Base-by-base conservation (phyloP, 2,329 filamentous ascomycete species). In the Dactylellina leptospora region DNA sequence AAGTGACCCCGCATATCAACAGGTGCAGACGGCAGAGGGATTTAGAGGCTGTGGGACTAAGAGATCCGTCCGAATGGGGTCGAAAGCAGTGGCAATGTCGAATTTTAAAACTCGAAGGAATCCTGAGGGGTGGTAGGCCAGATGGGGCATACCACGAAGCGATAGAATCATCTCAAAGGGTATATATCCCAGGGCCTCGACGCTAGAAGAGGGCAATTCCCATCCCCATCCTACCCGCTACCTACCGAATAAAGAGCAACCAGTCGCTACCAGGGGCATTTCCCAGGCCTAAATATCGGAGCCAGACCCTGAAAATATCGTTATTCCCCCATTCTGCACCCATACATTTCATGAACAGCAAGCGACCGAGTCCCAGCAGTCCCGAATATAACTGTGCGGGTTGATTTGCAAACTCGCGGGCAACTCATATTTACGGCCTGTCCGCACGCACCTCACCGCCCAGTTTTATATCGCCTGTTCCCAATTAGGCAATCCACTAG, bases 131-230 rank as follows among this genome's bases (percentile, higher is more conserved):
- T 18, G 4, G n/a, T 22, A 44, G 18, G 4, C 40, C 16, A 11
- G 2, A 18, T 6, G 18, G 18, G 47, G 40, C 64, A 70, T 70
- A 62, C 64, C 64, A 51, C 22, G n/a, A 16, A 13, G 20, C 16
- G 42, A 20, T 47, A 13, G 22, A 53, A 68, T 23, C 44, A 33
- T 45, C 13, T 18, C 13, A 48, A 71, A 62, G 23, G 8, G 50
- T 63, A 71, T 71, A 71, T 63, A 71, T 71, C 40, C 27, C 42
- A 45, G 22, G 36, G 30, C 36, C 51, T 51, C 27, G 58, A 38
- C 58, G 20, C 51, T 48, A 22, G 45, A 71, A 59, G 16, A 38
- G 60, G 58, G 44, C 66, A 71, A 63, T 71, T 71, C 50, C 33
- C 36, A 23, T 58, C 58, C 58, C n/a, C 30, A 18, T 59, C 38